Conservation (phyloP, 352 stramenopile genomes). For the Phytophthora pluvialis region DNA sequence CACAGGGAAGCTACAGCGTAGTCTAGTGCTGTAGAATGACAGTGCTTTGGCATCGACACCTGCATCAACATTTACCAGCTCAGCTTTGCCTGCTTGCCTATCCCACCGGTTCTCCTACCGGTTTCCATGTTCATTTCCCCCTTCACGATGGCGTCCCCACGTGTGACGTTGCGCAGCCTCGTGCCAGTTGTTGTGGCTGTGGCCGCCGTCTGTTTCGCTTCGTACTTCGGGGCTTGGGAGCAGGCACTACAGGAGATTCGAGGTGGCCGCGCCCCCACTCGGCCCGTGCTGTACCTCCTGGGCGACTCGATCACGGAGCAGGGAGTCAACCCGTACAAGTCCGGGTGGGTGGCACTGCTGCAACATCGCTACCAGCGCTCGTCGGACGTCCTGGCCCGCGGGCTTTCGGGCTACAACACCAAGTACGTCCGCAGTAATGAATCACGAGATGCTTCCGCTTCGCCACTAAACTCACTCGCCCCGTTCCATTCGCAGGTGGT, state of each 20-base stretch:
- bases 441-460: not conserved
- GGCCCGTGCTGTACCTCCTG: constrained; percentile 49
- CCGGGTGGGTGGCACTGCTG: constrained; percentile 58
- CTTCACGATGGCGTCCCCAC: constrained; percentile 1
- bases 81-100: not conserved
- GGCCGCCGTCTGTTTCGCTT: constrained; percentile 12
- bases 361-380: constrained; percentile 57
- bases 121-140: constrained; percentile 18
- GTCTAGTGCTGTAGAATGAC: not conserved
- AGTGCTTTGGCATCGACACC: not conserved
- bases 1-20: not conserved
- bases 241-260: constrained; percentile 4
- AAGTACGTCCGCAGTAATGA: constrained; percentile 12
- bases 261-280: constrained; percentile 4
- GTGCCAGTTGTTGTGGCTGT: constrained; percentile 14
- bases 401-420: constrained; percentile 63
- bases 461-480: not conserved
- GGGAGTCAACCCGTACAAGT: constrained; percentile 38
- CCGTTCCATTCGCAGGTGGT: constrained; percentile 35
- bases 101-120: constrained; percentile 21
- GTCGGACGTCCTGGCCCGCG: constrained; percentile 64
- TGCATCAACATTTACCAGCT: not conserved
- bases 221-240: constrained; percentile 24
- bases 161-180: constrained; percentile 13
- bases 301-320: constrained; percentile 78